Conservation (phyloP, 805 yeast species). For the Metschnikowia lochheadii region DNA sequence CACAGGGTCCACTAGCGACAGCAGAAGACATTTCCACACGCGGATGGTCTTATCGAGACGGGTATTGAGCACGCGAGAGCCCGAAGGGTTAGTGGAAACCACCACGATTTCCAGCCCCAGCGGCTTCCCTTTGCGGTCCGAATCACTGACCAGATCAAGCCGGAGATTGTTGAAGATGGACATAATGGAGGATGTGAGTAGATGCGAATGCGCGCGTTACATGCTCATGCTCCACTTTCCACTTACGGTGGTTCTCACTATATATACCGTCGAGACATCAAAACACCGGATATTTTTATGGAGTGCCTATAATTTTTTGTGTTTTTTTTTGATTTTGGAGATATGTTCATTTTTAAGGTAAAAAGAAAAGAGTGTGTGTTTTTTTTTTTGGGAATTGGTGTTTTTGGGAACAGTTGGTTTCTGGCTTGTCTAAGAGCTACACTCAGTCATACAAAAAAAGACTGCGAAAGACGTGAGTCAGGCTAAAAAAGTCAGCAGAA, state of each 20-base stretch:
- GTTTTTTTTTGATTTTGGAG: too few species aligned
- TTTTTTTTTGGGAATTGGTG: too few species aligned
- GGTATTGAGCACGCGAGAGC: slow-evolving; percentile 39
- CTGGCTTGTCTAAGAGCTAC: too few species aligned
- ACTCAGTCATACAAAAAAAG: too few species aligned
- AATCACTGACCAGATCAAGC: slow-evolving; percentile 7
- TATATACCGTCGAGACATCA: too few species aligned
- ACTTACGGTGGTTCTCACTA: background rate
- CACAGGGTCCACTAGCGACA: slow-evolving; percentile 32
- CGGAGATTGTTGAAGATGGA: slow-evolving; percentile 7
- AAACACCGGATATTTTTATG: too few species aligned
- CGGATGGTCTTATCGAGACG: slow-evolving; percentile 42
- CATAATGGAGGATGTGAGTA: slow-evolving; percentile 3
- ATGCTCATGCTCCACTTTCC: background rate
- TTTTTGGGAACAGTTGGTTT: too few species aligned
- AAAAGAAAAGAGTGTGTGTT: too few species aligned
- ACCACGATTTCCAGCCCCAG: slow-evolving; percentile 31
- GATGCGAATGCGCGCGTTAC: background rate
- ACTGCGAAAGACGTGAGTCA: too few species aligned
- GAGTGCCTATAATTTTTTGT: too few species aligned
- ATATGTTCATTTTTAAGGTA: too few species aligned
- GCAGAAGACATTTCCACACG: slow-evolving; percentile 33
- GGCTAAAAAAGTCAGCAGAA: too few species aligned
- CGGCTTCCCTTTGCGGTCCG: slow-evolving; percentile 13
- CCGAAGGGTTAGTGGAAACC: slow-evolving; percentile 39